Evolutionary conservation across 2,329 filamentous ascomycete genomes (phyloP).

Genomic region (Penicillium janthinellum): DNA sequence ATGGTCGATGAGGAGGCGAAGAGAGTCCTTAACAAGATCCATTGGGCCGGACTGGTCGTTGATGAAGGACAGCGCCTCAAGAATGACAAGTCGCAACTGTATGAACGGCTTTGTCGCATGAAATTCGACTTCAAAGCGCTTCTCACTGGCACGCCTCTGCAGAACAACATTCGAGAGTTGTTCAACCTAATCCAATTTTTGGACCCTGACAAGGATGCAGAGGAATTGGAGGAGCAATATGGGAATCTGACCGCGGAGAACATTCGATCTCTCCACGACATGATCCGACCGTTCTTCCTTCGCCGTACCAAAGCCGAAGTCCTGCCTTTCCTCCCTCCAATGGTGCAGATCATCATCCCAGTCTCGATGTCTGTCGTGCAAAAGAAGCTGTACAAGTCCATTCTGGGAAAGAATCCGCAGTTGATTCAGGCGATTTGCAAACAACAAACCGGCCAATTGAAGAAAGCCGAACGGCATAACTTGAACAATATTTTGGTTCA

Average conservation of each 20-base stretch:
- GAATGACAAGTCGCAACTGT: slow-evolving; percentile 84
- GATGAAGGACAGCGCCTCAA: slow-evolving; percentile 96
- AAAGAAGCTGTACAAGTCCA: slow-evolving; percentile 91
- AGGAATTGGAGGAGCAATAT: slow-evolving; percentile 73
- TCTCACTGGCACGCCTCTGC: slow-evolving; percentile 81
- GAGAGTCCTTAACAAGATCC: slow-evolving; percentile 67
- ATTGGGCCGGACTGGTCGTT: slow-evolving; percentile 86
- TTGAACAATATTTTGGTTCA: slow-evolving; percentile 96
- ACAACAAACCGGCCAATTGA: slow-evolving; percentile 63
- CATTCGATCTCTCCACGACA: slow-evolving; percentile 74
- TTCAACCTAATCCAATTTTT: slow-evolving; percentile 98
- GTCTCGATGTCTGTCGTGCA: slow-evolving; percentile 95
- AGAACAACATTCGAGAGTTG: slow-evolving; percentile 84
- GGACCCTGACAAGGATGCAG: slow-evolving; percentile 71
- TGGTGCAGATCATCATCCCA: slow-evolving; percentile 92
- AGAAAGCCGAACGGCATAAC: slow-evolving; percentile 71
- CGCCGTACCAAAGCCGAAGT: slow-evolving; percentile 88
- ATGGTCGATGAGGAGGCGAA: slow-evolving; percentile 72
- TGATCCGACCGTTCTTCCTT: slow-evolving; percentile 73
- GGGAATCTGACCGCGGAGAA: slow-evolving; percentile 79
- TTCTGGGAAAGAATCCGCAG: slow-evolving; percentile 85
- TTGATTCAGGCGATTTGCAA: slow-evolving; percentile 83
- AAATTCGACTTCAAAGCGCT: slow-evolving; percentile 81
- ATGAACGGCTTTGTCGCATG: slow-evolving; percentile 71
- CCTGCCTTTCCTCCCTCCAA: slow-evolving; percentile 85